Percentiles rank a stretch among this genome's conserved stretches.
phyloP scores from a whole-genome alignment of 345 rosid species.

The Salix koriyanagi region DNA sequence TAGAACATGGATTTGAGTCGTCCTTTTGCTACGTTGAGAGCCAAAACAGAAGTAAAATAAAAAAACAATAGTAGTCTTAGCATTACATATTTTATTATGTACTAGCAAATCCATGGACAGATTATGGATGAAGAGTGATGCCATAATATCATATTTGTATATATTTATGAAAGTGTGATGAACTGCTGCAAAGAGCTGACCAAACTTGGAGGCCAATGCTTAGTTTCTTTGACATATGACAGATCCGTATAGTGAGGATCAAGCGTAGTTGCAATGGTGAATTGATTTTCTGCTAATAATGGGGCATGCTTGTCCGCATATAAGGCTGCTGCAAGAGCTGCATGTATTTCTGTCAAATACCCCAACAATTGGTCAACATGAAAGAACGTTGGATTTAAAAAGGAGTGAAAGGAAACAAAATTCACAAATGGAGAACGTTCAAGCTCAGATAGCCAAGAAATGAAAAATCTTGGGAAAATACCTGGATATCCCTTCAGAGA shows the following conservation, averaged over 20 bases:
- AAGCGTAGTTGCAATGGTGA: conserved; percentile 51
- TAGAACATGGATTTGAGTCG: background rate
- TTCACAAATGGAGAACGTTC: background rate
- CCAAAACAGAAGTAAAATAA: no score
- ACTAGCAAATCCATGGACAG: background rate
- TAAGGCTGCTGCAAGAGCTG: conserved; percentile 59
- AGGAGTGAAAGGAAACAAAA: background rate
- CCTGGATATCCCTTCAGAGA: conserved; percentile 64
- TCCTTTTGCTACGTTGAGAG: background rate
- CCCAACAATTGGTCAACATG: background rate
- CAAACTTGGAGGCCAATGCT: conserved; percentile 73
- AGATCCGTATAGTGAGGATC: conserved; percentile 58
- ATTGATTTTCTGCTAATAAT: conserved; percentile 55
- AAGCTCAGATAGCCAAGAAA: background rate
- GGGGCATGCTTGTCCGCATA: conserved; percentile 57
- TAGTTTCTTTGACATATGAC: conserved; percentile 48
- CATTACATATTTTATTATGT: no score
- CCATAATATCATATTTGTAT: background rate
- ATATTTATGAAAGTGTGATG: conserved; percentile 44
- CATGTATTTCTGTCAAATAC: conserved; percentile 46
- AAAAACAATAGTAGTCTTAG: background rate
- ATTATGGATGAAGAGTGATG: background rate
- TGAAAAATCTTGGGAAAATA: conserved; percentile 2
- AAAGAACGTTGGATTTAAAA: background rate
- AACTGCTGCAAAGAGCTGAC: conserved; percentile 51